These are phyloP conservation scores for Angomonas ambiguus DNA, from an alignment of 208 protist genomes.

Conservation along the genomic window DNA sequence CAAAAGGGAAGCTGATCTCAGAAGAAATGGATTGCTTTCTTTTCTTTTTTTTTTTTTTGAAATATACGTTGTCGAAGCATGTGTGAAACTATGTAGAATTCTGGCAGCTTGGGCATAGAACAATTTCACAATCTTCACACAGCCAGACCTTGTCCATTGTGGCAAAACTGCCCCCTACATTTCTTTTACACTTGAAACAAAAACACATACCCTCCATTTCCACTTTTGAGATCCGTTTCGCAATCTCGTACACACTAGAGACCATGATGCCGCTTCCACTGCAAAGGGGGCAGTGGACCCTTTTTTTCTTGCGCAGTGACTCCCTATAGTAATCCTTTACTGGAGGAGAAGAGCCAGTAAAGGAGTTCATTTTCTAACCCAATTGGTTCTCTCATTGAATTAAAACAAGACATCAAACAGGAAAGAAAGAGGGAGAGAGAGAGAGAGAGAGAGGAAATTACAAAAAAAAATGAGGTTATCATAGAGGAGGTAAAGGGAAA, in stretches of 20 bases:
- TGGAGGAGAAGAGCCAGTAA: not conserved
- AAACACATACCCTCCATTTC: conserved; percentile 33
- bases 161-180: not conserved
- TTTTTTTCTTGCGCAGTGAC: conserved; percentile 15
- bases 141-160: conserved; percentile 38
- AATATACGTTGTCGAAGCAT: too few relatives aligned
- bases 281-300: conserved; percentile 56
- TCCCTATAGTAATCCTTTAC: conserved; percentile 62
- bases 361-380: not conserved
- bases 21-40: too few relatives aligned
- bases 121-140: conserved; percentile 58
- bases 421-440: not conserved
- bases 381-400: not conserved
- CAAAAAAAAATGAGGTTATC: too few relatives aligned
- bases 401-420: not conserved
- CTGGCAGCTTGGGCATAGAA: conserved; percentile 32
- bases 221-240: conserved; percentile 36
- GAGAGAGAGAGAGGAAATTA: too few relatives aligned
- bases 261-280: conserved; percentile 39
- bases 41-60: too few relatives aligned
- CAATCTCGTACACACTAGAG: conserved; percentile 54
- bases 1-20: too few relatives aligned
- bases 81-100: too few relatives aligned
- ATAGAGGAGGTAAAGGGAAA: too few relatives aligned
- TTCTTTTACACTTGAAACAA: conserved; percentile 15